Base-by-base conservation (phyloP, 345 rosid species). In the Cochlearia excelsa region DNA sequence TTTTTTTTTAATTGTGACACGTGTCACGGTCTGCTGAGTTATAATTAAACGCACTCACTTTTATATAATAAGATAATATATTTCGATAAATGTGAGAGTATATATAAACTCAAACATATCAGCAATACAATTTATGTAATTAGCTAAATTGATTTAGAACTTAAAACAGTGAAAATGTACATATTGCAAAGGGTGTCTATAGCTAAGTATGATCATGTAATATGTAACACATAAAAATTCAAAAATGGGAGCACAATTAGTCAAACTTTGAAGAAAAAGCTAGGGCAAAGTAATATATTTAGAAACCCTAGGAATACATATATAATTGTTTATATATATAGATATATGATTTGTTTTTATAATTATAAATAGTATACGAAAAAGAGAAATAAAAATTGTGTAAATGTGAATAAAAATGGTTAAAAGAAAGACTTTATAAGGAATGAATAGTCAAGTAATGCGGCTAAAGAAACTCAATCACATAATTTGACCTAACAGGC, bases 381-480 rank as follows among this genome's bases (percentile, higher is more conserved):
- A 2, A 47, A 38, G 1, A 45, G 11, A 41, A 41, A 26, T 61
- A 35, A 62, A 62, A 37, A 52, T 7, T 49, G 54, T 29, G 9
- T 16, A 16, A 16, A 56, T 50, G 74, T 49, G 64, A 63, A 37
- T 37, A 1, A 37, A 8, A 37, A 37, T 37, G 3, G 40, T 37
- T 2, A 37, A 33, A 37, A 37, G 54, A 45, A 45, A 30, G 11
- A 26, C 33, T 63, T 50, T 35, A 16, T 16, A 64, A 46, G 42
- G 61, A 57, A 70, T 57, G 74, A 70, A 71, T 65, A 64, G 75
- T 71, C 75, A 71, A 64, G 65, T 9, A 64, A 57, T 70, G 75
- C 75, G 75, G 75, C 74, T 26, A 51, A 16, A 56, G 64, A 56
- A 34, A 59, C 54, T 57, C 69, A 50, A 23, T 55, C 59, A 42